phyloP scores from a whole-genome alignment of 495 filamentous ascomycete species.

The Hypoxylon subgilvum region DNA sequence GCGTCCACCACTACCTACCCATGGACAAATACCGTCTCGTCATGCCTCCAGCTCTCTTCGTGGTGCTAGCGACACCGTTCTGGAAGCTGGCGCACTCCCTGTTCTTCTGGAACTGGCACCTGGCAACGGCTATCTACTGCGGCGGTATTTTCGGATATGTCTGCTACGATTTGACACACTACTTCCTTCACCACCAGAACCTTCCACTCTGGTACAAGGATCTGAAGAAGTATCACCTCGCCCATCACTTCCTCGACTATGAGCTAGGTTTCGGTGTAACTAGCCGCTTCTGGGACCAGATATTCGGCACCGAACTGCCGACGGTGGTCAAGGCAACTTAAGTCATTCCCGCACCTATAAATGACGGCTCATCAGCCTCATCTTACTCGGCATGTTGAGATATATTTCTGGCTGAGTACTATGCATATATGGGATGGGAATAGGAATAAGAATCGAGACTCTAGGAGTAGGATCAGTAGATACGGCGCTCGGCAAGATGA shows the following conservation, averaged over 20 bases:
- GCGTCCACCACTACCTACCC: slow-evolving; percentile 96
- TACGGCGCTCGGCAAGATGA: slow-evolving; percentile 24
- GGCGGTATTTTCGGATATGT: slow-evolving; percentile 96
- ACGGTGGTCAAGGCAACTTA: slow-evolving; percentile 65
- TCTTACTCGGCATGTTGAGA: slow-evolving; percentile 1
- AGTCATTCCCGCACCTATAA: not conserved
- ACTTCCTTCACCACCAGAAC: slow-evolving; percentile 97
- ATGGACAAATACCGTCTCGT: slow-evolving; percentile 98
- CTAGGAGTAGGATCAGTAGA: slow-evolving; percentile 21
- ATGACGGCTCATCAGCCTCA: not conserved
- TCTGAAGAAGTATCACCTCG: slow-evolving; percentile 95
- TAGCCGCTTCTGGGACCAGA: slow-evolving; percentile 92
- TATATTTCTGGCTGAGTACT: slow-evolving; percentile 3
- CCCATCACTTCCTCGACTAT: slow-evolving; percentile 96
- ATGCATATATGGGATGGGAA: slow-evolving; percentile 21
- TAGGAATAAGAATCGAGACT: slow-evolving; percentile 1
- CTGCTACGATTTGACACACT: slow-evolving; percentile 96
- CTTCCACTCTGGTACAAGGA: slow-evolving; percentile 84
- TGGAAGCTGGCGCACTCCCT: slow-evolving; percentile 88
- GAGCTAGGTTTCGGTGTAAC: slow-evolving; percentile 99
- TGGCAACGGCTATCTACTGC: slow-evolving; percentile 76
- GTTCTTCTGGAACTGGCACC: slow-evolving; percentile 85
- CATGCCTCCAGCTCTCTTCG: slow-evolving; percentile 92
- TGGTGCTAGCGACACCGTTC: slow-evolving; percentile 84
- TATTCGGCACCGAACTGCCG: slow-evolving; percentile 87